phyloP scores from a whole-genome alignment of 768 basidiomycete species.

The Baorangia bicolor region DNA sequence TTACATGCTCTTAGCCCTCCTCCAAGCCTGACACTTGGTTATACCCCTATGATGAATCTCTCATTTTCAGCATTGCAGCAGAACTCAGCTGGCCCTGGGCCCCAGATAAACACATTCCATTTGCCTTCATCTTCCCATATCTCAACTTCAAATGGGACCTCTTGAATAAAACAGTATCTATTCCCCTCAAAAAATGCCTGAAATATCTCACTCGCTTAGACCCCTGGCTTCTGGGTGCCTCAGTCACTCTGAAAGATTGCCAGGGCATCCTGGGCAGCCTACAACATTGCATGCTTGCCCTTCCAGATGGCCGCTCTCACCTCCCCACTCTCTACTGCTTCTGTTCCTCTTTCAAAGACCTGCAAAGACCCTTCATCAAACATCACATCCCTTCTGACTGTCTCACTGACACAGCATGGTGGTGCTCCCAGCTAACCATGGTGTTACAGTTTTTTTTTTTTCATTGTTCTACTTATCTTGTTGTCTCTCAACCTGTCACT shows the following conservation, averaged over 20 bases:
- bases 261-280: background rate
- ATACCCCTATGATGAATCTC: background rate
- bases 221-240: background rate
- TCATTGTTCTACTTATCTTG: too few relatives aligned
- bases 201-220: background rate
- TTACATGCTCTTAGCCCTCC: too few relatives aligned
- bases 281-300: background rate
- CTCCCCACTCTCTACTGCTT: background rate
- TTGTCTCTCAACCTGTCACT: too few relatives aligned
- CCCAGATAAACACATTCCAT: background rate
- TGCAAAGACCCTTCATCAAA: background rate
- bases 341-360: background rate
- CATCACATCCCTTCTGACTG: background rate
- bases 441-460: too few relatives aligned
- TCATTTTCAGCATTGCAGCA: background rate
- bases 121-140: background rate
- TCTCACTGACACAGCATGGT: too few relatives aligned
- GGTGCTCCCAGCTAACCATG: too few relatives aligned
- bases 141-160: background rate
- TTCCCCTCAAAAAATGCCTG: background rate
- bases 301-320: background rate
- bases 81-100: background rate
- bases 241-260: background rate
- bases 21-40: too few relatives aligned
- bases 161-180: background rate